These are phyloP conservation scores for Datisca glomerata DNA, from an alignment of 306 rosid species.

Conservation along the genomic window DNA sequence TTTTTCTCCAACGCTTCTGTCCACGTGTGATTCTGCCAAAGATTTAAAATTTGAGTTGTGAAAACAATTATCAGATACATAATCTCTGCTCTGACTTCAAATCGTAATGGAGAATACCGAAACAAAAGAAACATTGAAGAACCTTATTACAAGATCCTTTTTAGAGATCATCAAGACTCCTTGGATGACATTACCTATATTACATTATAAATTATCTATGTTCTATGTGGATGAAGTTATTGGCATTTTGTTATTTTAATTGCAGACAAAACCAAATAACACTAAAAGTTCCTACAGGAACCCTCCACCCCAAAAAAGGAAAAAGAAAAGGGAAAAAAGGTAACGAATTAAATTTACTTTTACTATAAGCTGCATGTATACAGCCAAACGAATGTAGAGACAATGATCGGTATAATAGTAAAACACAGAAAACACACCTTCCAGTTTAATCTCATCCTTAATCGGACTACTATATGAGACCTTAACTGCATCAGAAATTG, in stretches of 20 bases:
- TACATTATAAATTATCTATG: too few relatives aligned
- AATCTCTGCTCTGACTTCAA: too few relatives aligned
- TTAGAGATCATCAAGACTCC: neutral
- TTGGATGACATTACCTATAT: too few relatives aligned
- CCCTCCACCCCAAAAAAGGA: too few relatives aligned
- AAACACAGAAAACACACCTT: slow-evolving; percentile 40
- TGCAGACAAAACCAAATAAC: too few relatives aligned
- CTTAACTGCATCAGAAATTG: slow-evolving; percentile 35
- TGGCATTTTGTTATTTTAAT: too few relatives aligned
- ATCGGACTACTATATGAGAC: slow-evolving; percentile 30
- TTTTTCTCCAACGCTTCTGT: slow-evolving; percentile 67
- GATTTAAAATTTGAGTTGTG: neutral
- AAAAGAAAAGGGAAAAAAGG: too few relatives aligned
- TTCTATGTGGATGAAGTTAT: too few relatives aligned
- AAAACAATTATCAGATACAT: neutral
- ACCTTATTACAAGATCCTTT: neutral
- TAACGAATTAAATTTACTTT: too few relatives aligned
- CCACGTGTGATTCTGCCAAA: slow-evolving; percentile 40
- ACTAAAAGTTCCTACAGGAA: too few relatives aligned
- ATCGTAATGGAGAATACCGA: neutral
- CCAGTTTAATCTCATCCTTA: slow-evolving; percentile 35
- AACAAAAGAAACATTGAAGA: neutral
- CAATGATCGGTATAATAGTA: neutral
- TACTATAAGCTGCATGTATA: too few relatives aligned
- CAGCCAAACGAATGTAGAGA: too few relatives aligned